phyloP scores from a whole-genome alignment of 179 eudicot genomes.

The Camellia oleifera region DNA sequence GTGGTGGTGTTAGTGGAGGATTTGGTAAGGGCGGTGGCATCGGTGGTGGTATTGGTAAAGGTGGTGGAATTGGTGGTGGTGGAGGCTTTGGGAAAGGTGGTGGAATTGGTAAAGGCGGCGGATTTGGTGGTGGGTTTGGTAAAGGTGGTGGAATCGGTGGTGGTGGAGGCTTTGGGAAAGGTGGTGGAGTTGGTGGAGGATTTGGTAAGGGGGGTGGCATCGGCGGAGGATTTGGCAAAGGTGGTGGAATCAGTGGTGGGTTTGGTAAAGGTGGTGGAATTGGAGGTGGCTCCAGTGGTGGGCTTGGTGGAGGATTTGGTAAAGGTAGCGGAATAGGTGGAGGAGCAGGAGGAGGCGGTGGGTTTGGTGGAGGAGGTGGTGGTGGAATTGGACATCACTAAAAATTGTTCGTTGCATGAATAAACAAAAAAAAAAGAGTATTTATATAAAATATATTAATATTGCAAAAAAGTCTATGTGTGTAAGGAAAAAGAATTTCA shows the following conservation, averaged over 20 bases:
- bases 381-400: conserved; percentile 15
- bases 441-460: neutral
- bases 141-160: conserved; percentile 22
- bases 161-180: conserved; percentile 18
- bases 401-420: neutral
- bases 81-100: conserved; percentile 5
- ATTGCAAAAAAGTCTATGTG: neutral
- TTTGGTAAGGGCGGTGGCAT: conserved; percentile 21
- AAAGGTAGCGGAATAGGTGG: conserved; percentile 27
- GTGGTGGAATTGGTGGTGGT: conserved; percentile 24
- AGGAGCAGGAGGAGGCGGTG: conserved; percentile 18
- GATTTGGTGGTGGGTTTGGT: conserved; percentile 24
- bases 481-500: neutral
- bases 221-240: conserved; percentile 13
- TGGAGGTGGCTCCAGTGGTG: conserved; percentile 14
- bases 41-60: conserved; percentile 5
- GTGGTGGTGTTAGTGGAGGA: neutral
- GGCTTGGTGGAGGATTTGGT: conserved; percentile 21
- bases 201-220: conserved; percentile 11
- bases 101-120: conserved; percentile 1
- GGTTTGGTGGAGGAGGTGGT: conserved; percentile 10
- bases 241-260: conserved; percentile 16
- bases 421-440: no score
- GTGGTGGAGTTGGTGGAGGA: conserved; percentile 17
- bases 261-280: conserved; percentile 14